Evolutionary conservation across 306 rosid species (phyloP).

Genomic region (Cercis canadensis): DNA sequence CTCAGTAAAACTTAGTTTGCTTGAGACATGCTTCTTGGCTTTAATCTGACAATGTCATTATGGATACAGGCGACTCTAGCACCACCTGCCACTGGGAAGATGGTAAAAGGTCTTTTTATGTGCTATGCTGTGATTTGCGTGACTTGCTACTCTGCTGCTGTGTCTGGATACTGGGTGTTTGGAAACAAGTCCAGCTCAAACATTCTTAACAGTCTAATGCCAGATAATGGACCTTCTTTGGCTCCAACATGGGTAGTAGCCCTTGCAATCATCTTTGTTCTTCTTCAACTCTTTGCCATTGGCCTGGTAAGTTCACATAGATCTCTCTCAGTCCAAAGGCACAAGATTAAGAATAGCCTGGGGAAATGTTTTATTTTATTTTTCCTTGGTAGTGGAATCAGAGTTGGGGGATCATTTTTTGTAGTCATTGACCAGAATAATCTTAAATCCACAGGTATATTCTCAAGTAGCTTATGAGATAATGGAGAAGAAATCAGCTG

Average conservation of each 20-base stretch:
- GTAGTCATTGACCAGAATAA: no score
- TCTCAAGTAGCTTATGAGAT: constrained; percentile 99
- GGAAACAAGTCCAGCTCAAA: constrained; percentile 82
- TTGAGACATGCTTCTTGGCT: no score
- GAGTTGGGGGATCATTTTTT: no score
- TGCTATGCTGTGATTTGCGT: constrained; percentile 75
- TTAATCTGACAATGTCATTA: constrained; percentile 15
- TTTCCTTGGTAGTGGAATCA: no score
- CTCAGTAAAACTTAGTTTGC: no score
- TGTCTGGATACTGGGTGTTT: constrained; percentile 85
- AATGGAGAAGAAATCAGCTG: constrained; percentile 88
- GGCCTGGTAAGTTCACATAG: constrained; percentile 59
- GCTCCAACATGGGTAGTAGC: constrained; percentile 91
- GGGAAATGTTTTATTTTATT: no score
- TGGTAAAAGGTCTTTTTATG: constrained; percentile 90
- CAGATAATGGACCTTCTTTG: constrained; percentile 76
- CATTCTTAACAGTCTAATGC: constrained; percentile 73
- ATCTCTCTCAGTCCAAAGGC: no score
- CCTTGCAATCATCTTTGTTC: constrained; percentile 77
- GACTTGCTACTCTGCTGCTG: constrained; percentile 84
- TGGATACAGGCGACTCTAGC: constrained; percentile 91
- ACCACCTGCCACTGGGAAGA: constrained; percentile 96
- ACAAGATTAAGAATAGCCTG: no score
- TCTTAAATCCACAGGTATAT: constrained; percentile 81
- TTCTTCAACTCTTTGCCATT: constrained; percentile 94